Evolutionary conservation across 495 filamentous ascomycete genomes (phyloP), one percentile per base, ranked within the genome.

Genomic region (Melanomma pulvis-pyrius): DNA sequence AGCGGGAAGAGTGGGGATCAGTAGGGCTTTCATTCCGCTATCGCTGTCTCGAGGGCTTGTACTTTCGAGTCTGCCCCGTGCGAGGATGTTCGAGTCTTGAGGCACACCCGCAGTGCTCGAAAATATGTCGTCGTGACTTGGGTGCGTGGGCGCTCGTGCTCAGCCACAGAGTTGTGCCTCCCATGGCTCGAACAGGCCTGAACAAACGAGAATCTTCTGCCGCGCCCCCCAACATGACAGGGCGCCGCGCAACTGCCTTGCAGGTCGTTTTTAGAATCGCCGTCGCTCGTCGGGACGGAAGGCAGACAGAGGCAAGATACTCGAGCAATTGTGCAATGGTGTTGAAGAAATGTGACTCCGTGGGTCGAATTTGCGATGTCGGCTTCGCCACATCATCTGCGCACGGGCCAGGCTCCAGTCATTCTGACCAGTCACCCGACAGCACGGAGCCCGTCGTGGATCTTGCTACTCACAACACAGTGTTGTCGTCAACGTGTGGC

Each of bases 371-470:
- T 24, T 48, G 58, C 64, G 65, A 68, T 59, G 44, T 68, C 58
- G 64, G 58, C 51, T 63, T 59, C 65, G 51, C 65, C 59, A 63
- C 65, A 68, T 52, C 26, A 48, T 11, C 5, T 22, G 61, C 34
- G 54, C 63, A 57, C 53, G 53, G 61, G 21, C 61, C 61, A 3
- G 41, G 7, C 3, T 46, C 24, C 50, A 62, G 59, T 62, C 59
- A 62, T 62, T 19, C 22, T 46, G 65, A 51, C 65, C 60, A 63
- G 59, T 63, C 65, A 63, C 51, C 32, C 60, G 39, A 29, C 47
- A 29, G 60, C 53, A 69, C 58, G 65, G 44, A 56, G 51, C 29
- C 21, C 24, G 13, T 44, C 25, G 6, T 22, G n/a, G n/a, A n/a
- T 44, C 21, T 28, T 41, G 5, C 32, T 19, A 34, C 65, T 60